Conservation (phyloP, 306 rosid species). For the Citrullus mucosospermus region DNA sequence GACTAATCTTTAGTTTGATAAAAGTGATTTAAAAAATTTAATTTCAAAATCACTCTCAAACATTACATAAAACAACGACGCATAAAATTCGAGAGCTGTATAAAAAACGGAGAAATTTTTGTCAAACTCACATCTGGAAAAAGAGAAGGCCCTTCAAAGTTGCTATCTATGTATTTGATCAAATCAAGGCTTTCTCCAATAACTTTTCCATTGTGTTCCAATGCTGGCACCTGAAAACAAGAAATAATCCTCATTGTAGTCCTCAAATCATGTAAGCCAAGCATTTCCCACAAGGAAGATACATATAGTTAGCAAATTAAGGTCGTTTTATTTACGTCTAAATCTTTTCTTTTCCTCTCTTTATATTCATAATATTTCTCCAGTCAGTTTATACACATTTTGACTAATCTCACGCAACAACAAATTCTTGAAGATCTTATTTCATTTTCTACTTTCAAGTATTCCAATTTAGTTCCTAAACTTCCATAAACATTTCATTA, state of each 20-base stretch:
- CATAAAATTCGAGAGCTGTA: too few species aligned
- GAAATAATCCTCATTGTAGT: neutral
- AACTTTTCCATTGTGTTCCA: slow-evolving; percentile 81
- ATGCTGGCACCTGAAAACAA: slow-evolving; percentile 51
- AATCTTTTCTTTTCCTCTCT: neutral
- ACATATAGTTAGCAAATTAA: neutral
- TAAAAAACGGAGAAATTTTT: neutral
- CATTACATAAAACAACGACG: too few species aligned
- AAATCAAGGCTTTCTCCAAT: slow-evolving; percentile 86
- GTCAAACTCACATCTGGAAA: slow-evolving; percentile 37
- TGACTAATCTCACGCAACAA: neutral
- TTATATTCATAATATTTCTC: neutral
- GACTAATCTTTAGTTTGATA: too few species aligned
- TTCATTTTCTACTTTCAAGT: too few species aligned
- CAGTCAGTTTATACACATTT: neutral
- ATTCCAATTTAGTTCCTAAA: too few species aligned
- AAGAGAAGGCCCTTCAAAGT: slow-evolving; percentile 51
- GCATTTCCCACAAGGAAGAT: neutral
- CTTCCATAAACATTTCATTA: too few species aligned
- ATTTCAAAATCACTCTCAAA: too few species aligned
- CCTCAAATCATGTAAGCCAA: neutral
- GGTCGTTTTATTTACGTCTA: neutral
- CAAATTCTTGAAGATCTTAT: too few species aligned
- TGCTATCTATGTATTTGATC: slow-evolving; percentile 57
- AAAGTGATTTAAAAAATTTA: too few species aligned